Percentiles rank a stretch among this genome's conserved stretches.
Evolutionary conservation across 1,284 basidiomycete species (phyloP).

Genomic region (Apiotrichum mycotoxinovorans): DNA sequence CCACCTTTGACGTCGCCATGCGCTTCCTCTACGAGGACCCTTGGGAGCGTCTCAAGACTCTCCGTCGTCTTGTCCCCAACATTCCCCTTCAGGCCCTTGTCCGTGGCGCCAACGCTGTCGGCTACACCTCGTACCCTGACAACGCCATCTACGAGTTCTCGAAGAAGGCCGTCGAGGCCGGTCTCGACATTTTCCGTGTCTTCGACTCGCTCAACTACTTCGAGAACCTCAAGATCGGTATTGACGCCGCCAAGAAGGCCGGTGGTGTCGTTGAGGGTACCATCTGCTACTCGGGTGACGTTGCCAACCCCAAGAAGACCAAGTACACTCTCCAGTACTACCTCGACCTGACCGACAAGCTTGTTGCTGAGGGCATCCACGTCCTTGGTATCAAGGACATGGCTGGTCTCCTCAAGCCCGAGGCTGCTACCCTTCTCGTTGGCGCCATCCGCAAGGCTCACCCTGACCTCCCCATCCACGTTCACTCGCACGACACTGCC

Average conservation of each 20-base stretch:
- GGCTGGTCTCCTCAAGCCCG: conserved; percentile 95
- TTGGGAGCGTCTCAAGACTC: conserved; percentile 93
- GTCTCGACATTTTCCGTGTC: conserved; percentile 99
- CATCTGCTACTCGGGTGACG: conserved; percentile 98
- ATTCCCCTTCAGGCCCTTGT: conserved; percentile 98
- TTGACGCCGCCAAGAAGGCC: conserved; percentile 99
- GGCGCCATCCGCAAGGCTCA: conserved; percentile 92
- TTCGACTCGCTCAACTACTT: conserved; percentile 99
- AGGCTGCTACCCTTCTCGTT: conserved; percentile 88
- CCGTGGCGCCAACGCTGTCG: conserved; percentile 97
- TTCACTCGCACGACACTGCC: conserved; percentile 99
- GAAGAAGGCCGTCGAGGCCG: conserved; percentile 96
- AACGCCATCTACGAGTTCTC: conserved; percentile 99
- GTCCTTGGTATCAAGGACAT: conserved; percentile 99
- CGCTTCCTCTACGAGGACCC: conserved; percentile 99
- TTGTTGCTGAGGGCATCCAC: conserved; percentile 94
- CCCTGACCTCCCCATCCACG: conserved; percentile 97
- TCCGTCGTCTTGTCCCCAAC: conserved; percentile 95
- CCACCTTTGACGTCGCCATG: conserved; percentile 99
- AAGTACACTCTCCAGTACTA: conserved; percentile 99
- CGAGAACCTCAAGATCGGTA: conserved; percentile 93
- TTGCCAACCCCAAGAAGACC: conserved; percentile 88
- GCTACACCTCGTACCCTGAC: conserved; percentile 98
- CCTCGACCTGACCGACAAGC: conserved; percentile 89
- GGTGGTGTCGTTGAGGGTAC: conserved; percentile 97